These are phyloP conservation scores for Ceratocystis huliohia DNA, from an alignment of 2,329 filamentous ascomycete species.

Conservation along the genomic window DNA sequence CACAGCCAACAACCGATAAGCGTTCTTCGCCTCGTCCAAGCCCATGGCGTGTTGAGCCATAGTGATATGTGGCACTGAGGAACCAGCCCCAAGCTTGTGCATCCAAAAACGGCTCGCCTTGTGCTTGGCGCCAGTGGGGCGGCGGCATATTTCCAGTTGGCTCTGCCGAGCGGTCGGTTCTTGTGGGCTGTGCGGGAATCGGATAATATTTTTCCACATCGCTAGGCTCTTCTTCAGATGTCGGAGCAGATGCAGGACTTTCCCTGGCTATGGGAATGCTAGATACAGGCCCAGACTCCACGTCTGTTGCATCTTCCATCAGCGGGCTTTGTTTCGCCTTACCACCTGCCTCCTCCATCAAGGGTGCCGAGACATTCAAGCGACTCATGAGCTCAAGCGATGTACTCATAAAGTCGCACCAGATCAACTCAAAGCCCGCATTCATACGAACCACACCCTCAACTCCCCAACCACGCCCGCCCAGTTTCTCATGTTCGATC, in stretches of 20 bases:
- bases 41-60: slow-evolving; percentile 30
- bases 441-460: slow-evolving; percentile 41
- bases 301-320: background rate
- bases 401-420: slow-evolving; percentile 37
- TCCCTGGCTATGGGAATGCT: background rate
- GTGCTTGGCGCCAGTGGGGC: slow-evolving; percentile 24
- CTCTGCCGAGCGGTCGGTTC: slow-evolving; percentile 27
- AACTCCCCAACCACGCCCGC: slow-evolving; percentile 36
- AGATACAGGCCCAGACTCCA: background rate
- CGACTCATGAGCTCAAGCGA: slow-evolving; percentile 33
- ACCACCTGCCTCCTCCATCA: slow-evolving; percentile 3
- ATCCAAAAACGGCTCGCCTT: slow-evolving; percentile 31
- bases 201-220: slow-evolving; percentile 25
- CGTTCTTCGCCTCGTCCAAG: slow-evolving; percentile 33
- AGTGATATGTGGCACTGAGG: slow-evolving; percentile 32
- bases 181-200: slow-evolving; percentile 30
- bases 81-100: slow-evolving; percentile 36
- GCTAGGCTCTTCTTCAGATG: slow-evolving; percentile 9
- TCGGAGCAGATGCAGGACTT: background rate
- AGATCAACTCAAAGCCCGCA: slow-evolving; percentile 40
- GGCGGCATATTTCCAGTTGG: slow-evolving; percentile 19
- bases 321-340: slow-evolving; percentile 5
- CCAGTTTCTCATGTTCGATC: slow-evolving; percentile 31
- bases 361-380: slow-evolving; percentile 36
- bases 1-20: slow-evolving; percentile 31